A percentile compares a stretch with the other conserved stretches of the same genome.
These are phyloP conservation scores for Coccomyxa subellipsoidea DNA, from an alignment of 163 green algal genomes.

Conservation along the genomic window DNA sequence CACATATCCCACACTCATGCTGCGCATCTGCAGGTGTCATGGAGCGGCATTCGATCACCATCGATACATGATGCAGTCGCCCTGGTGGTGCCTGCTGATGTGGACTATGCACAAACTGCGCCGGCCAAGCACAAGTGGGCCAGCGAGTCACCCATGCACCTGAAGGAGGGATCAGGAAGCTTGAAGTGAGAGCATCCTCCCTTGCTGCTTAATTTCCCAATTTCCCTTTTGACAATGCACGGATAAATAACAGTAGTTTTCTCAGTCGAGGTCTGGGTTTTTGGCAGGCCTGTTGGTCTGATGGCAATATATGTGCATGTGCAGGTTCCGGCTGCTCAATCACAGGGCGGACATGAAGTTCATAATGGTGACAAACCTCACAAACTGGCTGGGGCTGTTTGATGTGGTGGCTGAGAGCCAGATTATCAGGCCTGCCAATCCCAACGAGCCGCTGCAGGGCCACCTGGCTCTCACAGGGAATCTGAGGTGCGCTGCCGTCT, in stretches of 20 bases:
- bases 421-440: constrained; percentile 17
- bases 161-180: constrained; percentile 43
- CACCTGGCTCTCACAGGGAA: constrained; percentile 35
- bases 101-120: constrained; percentile 28
- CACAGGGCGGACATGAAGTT: constrained; percentile 22
- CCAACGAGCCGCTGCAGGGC: constrained; percentile 38
- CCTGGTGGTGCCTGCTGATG: constrained; percentile 45
- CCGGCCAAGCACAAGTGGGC: constrained; percentile 69
- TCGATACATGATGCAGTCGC: constrained; percentile 51
- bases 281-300: neutral
- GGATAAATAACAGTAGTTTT: neutral
- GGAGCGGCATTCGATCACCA: constrained; percentile 35
- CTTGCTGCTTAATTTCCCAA: neutral
- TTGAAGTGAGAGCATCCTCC: constrained; percentile 28
- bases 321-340: constrained; percentile 27
- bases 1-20: neutral
- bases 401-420: constrained; percentile 13
- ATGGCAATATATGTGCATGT: neutral
- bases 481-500: no score
- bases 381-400: neutral
- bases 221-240: neutral
- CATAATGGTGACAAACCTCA: constrained; percentile 9
- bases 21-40: constrained; percentile 41
- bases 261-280: neutral
- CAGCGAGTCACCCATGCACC: constrained; percentile 26